Base-by-base conservation (phyloP, 345 rosid genomes). In the Salix udensis region DNA sequence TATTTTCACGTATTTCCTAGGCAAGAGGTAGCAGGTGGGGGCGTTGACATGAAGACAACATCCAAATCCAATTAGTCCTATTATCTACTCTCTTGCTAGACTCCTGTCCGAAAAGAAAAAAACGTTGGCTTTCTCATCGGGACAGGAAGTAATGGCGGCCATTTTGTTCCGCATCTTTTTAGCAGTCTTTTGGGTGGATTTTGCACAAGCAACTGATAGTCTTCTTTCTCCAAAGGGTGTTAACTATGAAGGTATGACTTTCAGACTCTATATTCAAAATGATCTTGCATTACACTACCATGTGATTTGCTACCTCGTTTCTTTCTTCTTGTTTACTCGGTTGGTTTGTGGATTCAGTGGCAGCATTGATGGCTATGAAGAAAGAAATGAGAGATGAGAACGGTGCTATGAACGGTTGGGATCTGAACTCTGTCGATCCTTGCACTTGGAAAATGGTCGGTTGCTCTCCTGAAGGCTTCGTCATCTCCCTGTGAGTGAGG, bases 401-500 rank as follows among this genome's bases (percentile, higher is more conserved):
- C 60, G 67, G 72, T 53, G 98, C 88, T 42, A 82, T 93, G 91
- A 84, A 82, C 9, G 98, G 94, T 66, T 95, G 98, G 98, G 97
- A 95, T 85, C 88, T 93, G 68, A 91, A 93, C 87, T 95, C 98
- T 3, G 98, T 95, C 80, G 98, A 95, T 82, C 97, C 98, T 36
- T 95, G 98, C 82, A 93, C 98, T 77, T 95, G 98, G 98, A 88
- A 84, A 79, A 95, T 91, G 98, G 94, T 95, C 34, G 93, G 90
- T 77, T 95, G 98, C 79, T 95, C 98, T 40, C 26, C 74, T 64
- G 87, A 91, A 82, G 98, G 98, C 24, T 89, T 82, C 75, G 98
- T 93, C 12, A 73, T 82, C 72, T 93, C 98, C 36, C 88, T 92
- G 98, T 95, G 82, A 80, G 98, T 81, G 72, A 31, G 4, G 10